Evolutionary conservation across 768 basidiomycete genomes (phyloP).

Genomic region (Termitomyces sp.): DNA sequence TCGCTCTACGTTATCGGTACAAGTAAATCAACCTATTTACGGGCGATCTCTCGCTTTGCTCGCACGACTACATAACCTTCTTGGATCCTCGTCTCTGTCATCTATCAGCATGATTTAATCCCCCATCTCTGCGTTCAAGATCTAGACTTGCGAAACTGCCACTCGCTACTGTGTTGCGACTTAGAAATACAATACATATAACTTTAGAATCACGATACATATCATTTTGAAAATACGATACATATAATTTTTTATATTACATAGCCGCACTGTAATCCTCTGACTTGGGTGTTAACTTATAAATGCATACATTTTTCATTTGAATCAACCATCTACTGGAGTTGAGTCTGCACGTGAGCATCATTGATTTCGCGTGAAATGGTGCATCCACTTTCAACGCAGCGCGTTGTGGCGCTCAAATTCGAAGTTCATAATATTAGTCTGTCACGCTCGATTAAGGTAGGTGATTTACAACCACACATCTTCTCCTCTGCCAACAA

Average conservation of each 20-base stretch:
- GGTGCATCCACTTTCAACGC: no score
- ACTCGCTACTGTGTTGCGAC: neutral
- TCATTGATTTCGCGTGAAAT: no score
- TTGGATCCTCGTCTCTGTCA: neutral
- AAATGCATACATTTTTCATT: neutral
- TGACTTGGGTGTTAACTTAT: neutral
- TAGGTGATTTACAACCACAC: no score
- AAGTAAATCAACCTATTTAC: neutral
- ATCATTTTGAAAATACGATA: no score
- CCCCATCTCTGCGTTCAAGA: neutral
- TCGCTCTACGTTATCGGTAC: neutral
- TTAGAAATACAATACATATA: neutral
- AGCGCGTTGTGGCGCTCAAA: neutral
- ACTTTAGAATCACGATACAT: no score
- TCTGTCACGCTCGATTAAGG: no score
- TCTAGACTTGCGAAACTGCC: neutral
- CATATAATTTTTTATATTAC: neutral
- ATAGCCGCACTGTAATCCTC: neutral
- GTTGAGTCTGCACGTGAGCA: neutral
- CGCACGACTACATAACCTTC: neutral
- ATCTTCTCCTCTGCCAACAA: no score
- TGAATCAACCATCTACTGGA: neutral
- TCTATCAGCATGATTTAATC: neutral
- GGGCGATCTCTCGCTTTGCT: neutral
- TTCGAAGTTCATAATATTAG: no score